These are phyloP conservation scores for Verticillium klebahnii DNA, from an alignment of 2,329 filamentous ascomycete genomes.

Conservation along the genomic window DNA sequence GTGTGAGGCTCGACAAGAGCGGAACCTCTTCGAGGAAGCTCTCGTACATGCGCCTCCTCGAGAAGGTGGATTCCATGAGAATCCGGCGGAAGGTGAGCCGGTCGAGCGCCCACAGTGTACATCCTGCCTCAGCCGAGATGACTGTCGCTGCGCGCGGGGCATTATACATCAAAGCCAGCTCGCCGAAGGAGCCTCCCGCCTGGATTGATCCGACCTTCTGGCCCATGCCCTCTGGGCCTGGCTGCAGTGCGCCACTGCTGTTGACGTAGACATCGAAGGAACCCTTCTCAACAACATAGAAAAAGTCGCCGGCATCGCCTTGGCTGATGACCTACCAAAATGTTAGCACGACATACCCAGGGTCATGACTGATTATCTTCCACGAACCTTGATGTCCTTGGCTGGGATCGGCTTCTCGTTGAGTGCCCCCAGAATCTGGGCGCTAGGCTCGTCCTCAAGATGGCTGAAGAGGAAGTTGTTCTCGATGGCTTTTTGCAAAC, in stretches of 20 bases:
- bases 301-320: conserved; percentile 93
- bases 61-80: conserved; percentile 96
- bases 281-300: conserved; percentile 93
- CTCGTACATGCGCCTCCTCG: conserved; percentile 94
- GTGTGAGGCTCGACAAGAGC: conserved; percentile 74
- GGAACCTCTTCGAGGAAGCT: conserved; percentile 93
- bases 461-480: conserved; percentile 93
- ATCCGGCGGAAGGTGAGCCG: conserved; percentile 96
- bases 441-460: conserved; percentile 87
- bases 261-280: conserved; percentile 91
- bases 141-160: conserved; percentile 93
- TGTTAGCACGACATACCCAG: conserved; percentile 16
- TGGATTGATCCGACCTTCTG: conserved; percentile 76
- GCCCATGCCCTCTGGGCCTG: conserved; percentile 78
- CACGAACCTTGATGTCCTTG: conserved; percentile 67
- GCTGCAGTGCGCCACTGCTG: conserved; percentile 66
- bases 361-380: background rate
- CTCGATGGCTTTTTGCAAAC: conserved; percentile 76
- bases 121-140: conserved; percentile 71
- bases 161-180: conserved; percentile 98
- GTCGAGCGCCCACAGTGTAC: conserved; percentile 90
- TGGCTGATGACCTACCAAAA: conserved; percentile 79
- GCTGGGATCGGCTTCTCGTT: conserved; percentile 94
- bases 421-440: conserved; percentile 82
- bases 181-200: conserved; percentile 89